Base-by-base conservation (phyloP, 2,329 filamentous ascomycete genomes). In the Cladophialophora yegresii region DNA sequence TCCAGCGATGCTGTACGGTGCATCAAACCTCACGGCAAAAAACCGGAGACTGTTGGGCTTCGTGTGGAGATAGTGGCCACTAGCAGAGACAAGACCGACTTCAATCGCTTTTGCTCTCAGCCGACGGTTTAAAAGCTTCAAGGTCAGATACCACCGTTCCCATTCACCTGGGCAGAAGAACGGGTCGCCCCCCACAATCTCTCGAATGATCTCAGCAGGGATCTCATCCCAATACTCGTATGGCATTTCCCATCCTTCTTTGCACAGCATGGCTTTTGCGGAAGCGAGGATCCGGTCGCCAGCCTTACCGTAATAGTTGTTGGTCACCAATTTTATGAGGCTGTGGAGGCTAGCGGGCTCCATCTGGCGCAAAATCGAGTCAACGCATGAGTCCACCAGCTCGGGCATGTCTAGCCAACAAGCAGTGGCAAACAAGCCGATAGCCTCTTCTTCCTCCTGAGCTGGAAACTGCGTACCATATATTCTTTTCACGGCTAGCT, bases 361-460 rank as follows among this genome's bases (percentile, higher is more conserved):
- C 83, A 85, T 84, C 62, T 84, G 82, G 13, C 82, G 79, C 16
- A 85, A 74, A 63, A 85, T 84, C 5, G 81, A 79, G 33, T 83
- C 81, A 33, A 85, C 82, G 28, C 82, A 80, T 5, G 77, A 77
- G 54, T 85, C 82, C 10, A 85, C 78, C 26, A 85, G 73, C 66
- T 85, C 82, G 51, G 82, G 79, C 82, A 85, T 85, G 67, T 85
- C 83, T 23, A 85, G 76, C 83, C 83, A 85, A 72, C 82, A 84
- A 16, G 79, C 83, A 3, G 82, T 84, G 0, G 83, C 82, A 69
- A 85, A 85, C 3, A 85, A 72, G 12, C 81, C 81, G 36, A 84
- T 75, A n/a, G 83, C 81, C 67, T 84, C 79, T 10, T 74, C 73
- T 59, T 84, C 82, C 66, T 83, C 81, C 64, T 84, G 82, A 23